phyloP scores from a whole-genome alignment of 2,329 filamentous ascomycete species.

The Fusarium humuli region DNA sequence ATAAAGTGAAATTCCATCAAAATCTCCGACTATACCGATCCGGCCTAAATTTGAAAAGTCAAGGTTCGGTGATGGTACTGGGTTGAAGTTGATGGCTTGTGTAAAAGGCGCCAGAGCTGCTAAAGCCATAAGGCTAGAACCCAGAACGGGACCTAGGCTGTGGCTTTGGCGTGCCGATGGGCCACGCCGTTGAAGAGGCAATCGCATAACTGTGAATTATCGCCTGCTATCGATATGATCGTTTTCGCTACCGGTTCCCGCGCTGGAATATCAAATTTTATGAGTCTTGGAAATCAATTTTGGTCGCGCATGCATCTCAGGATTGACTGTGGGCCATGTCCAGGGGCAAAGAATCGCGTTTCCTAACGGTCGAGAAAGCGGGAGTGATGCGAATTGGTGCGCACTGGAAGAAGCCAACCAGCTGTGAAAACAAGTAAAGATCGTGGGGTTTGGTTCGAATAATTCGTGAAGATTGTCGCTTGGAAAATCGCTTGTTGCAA shows the following conservation, averaged over 20 bases:
- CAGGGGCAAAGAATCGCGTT: constrained; percentile 40
- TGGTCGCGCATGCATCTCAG: constrained; percentile 48
- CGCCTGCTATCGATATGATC: constrained; percentile 27
- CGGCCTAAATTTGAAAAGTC: constrained; percentile 83
- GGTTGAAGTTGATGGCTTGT: constrained; percentile 67
- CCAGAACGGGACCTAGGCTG: constrained; percentile 42
- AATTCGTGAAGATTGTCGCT: constrained; percentile 7
- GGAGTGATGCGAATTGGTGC: constrained; percentile 12
- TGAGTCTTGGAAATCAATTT: constrained; percentile 30
- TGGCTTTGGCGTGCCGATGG: constrained; percentile 54
- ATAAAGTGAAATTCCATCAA: constrained; percentile 91
- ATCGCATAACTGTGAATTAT: constrained; percentile 59
- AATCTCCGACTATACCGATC: constrained; percentile 88
- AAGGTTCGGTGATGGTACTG: constrained; percentile 76
- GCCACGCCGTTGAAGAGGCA: constrained; percentile 57
- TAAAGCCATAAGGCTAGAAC: constrained; percentile 54
- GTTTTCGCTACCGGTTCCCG: constrained; percentile 14
- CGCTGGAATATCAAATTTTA: constrained; percentile 19
- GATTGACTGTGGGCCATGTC: constrained; percentile 45
- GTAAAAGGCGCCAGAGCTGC: constrained; percentile 57
- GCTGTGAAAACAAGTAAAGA: constrained; percentile 8
- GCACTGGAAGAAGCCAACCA: neutral
- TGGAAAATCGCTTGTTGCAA: constrained; percentile 20
- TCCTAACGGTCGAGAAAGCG: constrained; percentile 19
- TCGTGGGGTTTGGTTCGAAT: constrained; percentile 4